phyloP scores from a whole-genome alignment of 2,329 filamentous ascomycete genomes.

The Aspergillus pseudotamarii region DNA sequence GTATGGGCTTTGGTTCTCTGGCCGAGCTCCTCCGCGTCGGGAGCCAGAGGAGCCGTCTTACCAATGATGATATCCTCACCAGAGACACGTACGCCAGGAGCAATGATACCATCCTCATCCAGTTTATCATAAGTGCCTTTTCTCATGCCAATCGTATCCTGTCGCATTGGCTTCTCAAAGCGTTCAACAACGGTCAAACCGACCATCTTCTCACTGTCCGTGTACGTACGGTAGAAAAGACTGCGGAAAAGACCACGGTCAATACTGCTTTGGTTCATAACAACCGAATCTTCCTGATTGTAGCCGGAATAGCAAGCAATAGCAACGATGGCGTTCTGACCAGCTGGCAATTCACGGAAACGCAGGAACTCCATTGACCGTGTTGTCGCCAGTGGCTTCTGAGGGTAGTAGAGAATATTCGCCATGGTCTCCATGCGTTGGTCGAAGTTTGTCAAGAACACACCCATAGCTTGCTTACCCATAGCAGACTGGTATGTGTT shows the following conservation, averaged over 20 bases:
- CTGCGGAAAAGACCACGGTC: conserved; percentile 96
- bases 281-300: conserved; percentile 99
- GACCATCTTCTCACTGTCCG: conserved; percentile 93
- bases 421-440: conserved; percentile 99
- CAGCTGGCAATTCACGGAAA: conserved; percentile 94
- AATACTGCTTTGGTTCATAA: conserved; percentile 99
- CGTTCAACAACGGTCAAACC: conserved; percentile 90
- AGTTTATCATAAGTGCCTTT: conserved; percentile 97
- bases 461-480: conserved; percentile 99
- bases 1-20: conserved; percentile 87
- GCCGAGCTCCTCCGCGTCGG: conserved; percentile 90
- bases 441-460: conserved; percentile 95
- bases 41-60: conserved; percentile 92
- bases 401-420: conserved; percentile 97
- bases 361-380: conserved; percentile 98
- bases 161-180: conserved; percentile 92
- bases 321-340: conserved; percentile 97
- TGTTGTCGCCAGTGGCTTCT: conserved; percentile 94
- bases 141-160: conserved; percentile 88
- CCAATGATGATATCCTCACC: conserved; percentile 99
- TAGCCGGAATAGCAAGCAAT: conserved; percentile 98
- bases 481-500: conserved; percentile 99
- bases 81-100: conserved; percentile 89
- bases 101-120: conserved; percentile 92
- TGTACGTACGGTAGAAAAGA: conserved; percentile 97